Percentiles rank a stretch among this genome's conserved stretches.
Evolutionary conservation across 2,329 filamentous ascomycete species (phyloP).

Genomic region (Talaromyces atroroseus): DNA sequence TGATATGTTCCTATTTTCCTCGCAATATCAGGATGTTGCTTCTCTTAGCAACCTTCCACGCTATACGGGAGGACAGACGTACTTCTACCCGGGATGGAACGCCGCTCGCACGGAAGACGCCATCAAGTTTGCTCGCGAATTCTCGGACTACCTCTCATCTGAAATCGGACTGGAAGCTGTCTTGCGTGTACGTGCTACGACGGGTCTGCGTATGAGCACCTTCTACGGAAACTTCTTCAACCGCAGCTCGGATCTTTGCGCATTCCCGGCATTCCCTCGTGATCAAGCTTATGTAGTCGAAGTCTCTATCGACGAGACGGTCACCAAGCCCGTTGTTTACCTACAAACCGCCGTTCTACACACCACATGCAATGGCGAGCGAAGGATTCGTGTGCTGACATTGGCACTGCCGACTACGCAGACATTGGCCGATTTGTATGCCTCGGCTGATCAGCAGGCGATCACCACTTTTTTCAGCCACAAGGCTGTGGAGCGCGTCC

Average conservation of each 20-base stretch:
- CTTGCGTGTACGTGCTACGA: constrained; percentile 88
- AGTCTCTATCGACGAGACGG: constrained; percentile 91
- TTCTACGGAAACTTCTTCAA: constrained; percentile 99
- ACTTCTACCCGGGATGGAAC: constrained; percentile 98
- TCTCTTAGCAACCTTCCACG: constrained; percentile 91
- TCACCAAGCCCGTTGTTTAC: constrained; percentile 87
- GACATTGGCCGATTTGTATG: constrained; percentile 83
- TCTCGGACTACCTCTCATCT: constrained; percentile 92
- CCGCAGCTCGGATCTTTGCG: constrained; percentile 91
- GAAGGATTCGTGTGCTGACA: constrained; percentile 90
- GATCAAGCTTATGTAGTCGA: constrained; percentile 98
- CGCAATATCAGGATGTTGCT: constrained; percentile 94
- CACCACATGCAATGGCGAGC: constrained; percentile 95
- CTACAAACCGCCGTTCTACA: constrained; percentile 92
- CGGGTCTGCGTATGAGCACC: constrained; percentile 89
- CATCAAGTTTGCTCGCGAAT: constrained; percentile 95
- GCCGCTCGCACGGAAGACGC: constrained; percentile 89
- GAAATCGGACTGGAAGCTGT: constrained; percentile 97
- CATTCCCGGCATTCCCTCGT: constrained; percentile 94
- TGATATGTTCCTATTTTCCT: constrained; percentile 96
- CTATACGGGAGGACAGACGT: constrained; percentile 96
- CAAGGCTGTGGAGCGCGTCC: constrained; percentile 87
- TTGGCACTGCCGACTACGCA: constrained; percentile 89
- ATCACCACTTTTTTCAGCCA: constrained; percentile 94
- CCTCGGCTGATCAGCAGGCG: constrained; percentile 88